Conservation (phyloP, 345 rosid genomes). For the Gossypium arboreum region DNA sequence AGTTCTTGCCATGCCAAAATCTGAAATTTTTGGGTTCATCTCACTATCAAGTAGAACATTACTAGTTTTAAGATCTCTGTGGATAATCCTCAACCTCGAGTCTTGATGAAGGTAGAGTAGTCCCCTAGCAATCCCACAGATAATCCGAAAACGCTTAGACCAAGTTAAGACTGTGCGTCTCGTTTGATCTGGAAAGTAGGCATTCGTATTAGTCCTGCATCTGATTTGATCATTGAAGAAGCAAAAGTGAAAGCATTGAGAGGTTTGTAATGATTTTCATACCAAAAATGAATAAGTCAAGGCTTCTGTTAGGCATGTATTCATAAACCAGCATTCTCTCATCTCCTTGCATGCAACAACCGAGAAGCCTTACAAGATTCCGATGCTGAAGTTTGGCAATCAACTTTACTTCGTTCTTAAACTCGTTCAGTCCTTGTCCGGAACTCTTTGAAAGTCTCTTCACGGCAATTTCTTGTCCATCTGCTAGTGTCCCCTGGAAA, state of each 20-base stretch:
- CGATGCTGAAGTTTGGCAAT: constrained; percentile 50
- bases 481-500: constrained; percentile 35
- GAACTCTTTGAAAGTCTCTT: constrained; percentile 45
- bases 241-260: not conserved
- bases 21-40: constrained; percentile 17
- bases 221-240: not conserved
- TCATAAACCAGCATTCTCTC: constrained; percentile 34
- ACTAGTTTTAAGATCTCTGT: constrained; percentile 20
- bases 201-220: not conserved
- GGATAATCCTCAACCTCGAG: constrained; percentile 16
- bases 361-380: constrained; percentile 46
- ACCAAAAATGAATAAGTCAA: constrained; percentile 31
- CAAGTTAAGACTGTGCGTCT: not conserved
- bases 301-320: constrained; percentile 33
- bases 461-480: constrained; percentile 48
- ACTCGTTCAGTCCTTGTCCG: constrained; percentile 41
- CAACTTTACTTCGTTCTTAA: constrained; percentile 41
- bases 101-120: constrained; percentile 19
- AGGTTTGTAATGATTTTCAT: not conserved
- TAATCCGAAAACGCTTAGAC: constrained; percentile 7
- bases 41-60: constrained; percentile 16
- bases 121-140: constrained; percentile 15
- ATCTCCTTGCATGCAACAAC: constrained; percentile 32
- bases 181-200: not conserved
- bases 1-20: constrained; percentile 18